Conservation (phyloP, 192 early-diverging fungal species). For the Piromyces sp. region DNA sequence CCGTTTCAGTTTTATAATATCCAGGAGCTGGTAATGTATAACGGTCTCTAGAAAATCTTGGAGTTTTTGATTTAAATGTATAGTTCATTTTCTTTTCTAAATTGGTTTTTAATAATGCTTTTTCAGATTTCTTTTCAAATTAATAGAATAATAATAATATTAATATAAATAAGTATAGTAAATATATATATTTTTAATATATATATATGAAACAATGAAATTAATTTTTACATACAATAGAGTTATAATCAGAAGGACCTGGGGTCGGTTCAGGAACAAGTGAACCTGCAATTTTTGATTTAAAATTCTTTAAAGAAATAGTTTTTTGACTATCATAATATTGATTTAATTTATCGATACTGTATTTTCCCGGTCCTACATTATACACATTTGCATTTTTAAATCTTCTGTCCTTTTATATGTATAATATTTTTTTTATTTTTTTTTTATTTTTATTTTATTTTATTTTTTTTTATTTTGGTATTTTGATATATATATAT, state of each 20-base stretch:
- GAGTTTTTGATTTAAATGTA: background rate
- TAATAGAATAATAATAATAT: too few species aligned
- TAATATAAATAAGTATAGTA: too few species aligned
- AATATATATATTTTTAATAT: too few species aligned
- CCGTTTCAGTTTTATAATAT: background rate
- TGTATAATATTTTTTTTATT: too few species aligned
- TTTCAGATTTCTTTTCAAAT: background rate
- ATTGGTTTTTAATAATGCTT: background rate
- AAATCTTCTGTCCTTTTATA: background rate
- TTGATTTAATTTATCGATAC: background rate
- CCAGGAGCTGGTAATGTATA: background rate
- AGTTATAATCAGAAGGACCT: background rate
- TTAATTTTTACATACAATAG: too few species aligned
- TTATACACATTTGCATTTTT: background rate
- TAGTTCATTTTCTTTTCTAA: background rate
- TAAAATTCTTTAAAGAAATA: background rate
- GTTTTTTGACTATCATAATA: background rate
- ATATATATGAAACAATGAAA: too few species aligned
- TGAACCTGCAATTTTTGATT: background rate
- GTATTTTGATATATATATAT: too few species aligned
- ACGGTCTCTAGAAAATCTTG: background rate
- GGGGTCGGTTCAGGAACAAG: background rate
- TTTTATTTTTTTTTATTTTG: too few species aligned
- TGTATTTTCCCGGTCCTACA: background rate
- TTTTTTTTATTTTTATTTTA: too few species aligned